Conservation (phyloP, 2,329 filamentous ascomycete genomes). For the Cladosporium velox region DNA sequence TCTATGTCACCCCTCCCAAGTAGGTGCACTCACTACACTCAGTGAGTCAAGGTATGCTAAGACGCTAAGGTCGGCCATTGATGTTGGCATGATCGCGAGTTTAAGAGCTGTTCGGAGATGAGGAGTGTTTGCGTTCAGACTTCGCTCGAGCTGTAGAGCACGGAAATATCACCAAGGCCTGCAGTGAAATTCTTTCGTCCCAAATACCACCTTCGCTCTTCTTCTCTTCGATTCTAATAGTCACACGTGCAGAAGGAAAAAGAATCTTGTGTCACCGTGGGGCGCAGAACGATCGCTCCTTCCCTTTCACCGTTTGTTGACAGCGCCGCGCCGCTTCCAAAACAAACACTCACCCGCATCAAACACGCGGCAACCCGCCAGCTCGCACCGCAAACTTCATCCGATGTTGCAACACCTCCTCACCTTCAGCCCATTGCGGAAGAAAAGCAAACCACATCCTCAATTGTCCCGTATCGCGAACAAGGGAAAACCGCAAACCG, state of each 20-base stretch:
- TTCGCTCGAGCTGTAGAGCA: not conserved
- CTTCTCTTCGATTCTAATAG: not conserved
- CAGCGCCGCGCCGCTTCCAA: not conserved
- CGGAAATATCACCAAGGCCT: not conserved
- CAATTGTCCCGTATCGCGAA: not conserved
- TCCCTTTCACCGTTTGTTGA: slow-evolving; percentile 2
- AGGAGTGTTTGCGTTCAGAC: not conserved
- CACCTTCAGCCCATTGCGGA: not conserved
- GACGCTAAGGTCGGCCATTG: too few species aligned
- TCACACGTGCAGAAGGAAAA: not conserved
- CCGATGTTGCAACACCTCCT: not conserved
- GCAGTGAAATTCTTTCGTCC: not conserved
- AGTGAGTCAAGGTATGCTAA: too few species aligned
- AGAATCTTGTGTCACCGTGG: not conserved
- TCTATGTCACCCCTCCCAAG: not conserved
- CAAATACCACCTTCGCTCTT: not conserved
- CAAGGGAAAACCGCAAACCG: not conserved
- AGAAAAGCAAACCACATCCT: not conserved
- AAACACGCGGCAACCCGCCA: slow-evolving; percentile 2
- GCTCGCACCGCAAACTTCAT: not conserved
- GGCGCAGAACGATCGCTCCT: not conserved
- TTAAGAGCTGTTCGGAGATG: not conserved
- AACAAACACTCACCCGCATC: slow-evolving; percentile 3
- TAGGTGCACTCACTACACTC: not conserved
- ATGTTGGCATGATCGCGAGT: not conserved